Conservation (phyloP, 2,329 filamentous ascomycete species). For the Ophiocordyceps australis region DNA sequence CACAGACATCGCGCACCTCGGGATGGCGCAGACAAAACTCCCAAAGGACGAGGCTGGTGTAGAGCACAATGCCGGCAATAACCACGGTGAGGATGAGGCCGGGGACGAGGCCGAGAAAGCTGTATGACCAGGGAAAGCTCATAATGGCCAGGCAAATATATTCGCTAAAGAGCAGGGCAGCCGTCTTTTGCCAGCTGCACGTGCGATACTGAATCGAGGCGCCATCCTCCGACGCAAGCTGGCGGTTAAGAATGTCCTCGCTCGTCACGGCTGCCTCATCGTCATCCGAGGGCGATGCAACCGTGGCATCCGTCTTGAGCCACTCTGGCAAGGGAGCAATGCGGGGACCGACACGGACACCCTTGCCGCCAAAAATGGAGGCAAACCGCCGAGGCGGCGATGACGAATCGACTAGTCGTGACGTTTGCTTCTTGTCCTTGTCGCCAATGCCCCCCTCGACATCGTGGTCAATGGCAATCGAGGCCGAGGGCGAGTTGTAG, state of each 20-base stretch:
- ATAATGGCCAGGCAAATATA: slow-evolving; percentile 89
- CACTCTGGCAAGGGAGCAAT: slow-evolving; percentile 26
- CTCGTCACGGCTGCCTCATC: slow-evolving; percentile 8
- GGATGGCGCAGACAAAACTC: slow-evolving; percentile 83
- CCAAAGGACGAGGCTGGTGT: slow-evolving; percentile 50
- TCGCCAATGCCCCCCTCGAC: slow-evolving; percentile 6
- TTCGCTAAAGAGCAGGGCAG: slow-evolving; percentile 78
- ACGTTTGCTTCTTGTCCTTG: slow-evolving; percentile 1
- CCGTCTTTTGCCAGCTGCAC: slow-evolving; percentile 91
- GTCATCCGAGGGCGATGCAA: slow-evolving; percentile 13
- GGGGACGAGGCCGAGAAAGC: slow-evolving; percentile 69
- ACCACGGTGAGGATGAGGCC: slow-evolving; percentile 67
- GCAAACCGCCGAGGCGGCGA: slow-evolving; percentile 11
- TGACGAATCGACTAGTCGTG: too few species aligned
- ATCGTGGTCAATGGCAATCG: slow-evolving; percentile 4
- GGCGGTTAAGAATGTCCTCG: slow-evolving; percentile 34
- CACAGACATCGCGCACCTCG: slow-evolving; percentile 81
- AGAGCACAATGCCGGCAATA: slow-evolving; percentile 62
- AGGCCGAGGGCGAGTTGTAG: too few species aligned
- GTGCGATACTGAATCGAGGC: slow-evolving; percentile 81
- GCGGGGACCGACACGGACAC: slow-evolving; percentile 27
- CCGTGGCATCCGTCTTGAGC: slow-evolving; percentile 12
- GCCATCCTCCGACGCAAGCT: slow-evolving; percentile 59
- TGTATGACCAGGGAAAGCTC: slow-evolving; percentile 92
- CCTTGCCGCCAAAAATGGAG: slow-evolving; percentile 17